Evolutionary conservation across 768 basidiomycete genomes (phyloP), one percentile per base, ranked within the genome.

Genomic region (Mycena pura): DNA sequence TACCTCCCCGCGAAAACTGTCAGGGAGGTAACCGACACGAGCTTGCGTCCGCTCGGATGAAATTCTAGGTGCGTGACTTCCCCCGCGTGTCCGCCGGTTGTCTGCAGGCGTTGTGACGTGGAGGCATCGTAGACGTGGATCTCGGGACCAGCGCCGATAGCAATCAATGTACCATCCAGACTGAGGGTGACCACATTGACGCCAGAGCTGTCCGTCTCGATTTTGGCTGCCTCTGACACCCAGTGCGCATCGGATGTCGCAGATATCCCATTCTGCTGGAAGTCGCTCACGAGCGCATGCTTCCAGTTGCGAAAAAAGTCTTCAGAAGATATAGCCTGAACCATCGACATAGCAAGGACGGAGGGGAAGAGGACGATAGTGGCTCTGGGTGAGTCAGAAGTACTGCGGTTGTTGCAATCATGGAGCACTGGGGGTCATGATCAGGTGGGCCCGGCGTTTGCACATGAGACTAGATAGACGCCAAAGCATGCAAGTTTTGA

Each of bases 41-140:
- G 13, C 19, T 43, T 58, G 38, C 57, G 38, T 19, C 57, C 57
- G 21, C 29, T 15, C 10, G 57, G 57, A 15, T 58, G 57, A 11
- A 58, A 58, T 34, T 58, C 21, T 38, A 58, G 57, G 8, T 1
- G n/a, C 25, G 28, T 29, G 3, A 32, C 32, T 5, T 49, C 6
- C 14, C 57, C 39, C 11, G 39, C 21, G 45, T 57, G 45, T 17
- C 55, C 55, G 0, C 28, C 36, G 7, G 50, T 27, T 15, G 57
- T 57, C 21, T 32, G 55, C 15, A 57, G 44, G 19, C 49, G 47
- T 22, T 43, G 38, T 9, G 24, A 24, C 9, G 57, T 49, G 11
- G 48, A 27, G 9, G 21, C 39, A 11, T 58, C 57, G 48, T 49
- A 58, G 6, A 58, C 47, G 24, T 38, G 40, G 28, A 50, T 36